Conservation (phyloP, 2,329 filamentous ascomycete species). For the Neofusicoccum umdonicola region DNA sequence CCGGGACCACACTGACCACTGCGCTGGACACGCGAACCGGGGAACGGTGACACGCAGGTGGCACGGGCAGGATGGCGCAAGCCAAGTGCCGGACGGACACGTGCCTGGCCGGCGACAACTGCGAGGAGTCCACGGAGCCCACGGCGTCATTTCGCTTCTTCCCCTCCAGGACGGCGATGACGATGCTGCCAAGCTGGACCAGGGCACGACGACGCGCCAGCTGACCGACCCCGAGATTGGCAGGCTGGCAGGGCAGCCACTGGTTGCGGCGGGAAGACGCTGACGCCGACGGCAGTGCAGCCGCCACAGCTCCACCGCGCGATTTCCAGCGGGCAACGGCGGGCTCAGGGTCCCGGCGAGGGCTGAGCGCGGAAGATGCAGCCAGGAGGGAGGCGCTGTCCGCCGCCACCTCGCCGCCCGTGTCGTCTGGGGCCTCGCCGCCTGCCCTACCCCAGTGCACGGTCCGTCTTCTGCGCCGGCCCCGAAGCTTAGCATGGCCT, state of each 20-base stretch:
- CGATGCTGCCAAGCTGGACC: too few species aligned
- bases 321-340: not conserved
- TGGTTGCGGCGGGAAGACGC: not conserved
- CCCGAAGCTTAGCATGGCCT: constrained; percentile 4
- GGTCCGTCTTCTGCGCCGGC: not conserved
- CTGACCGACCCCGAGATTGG: too few species aligned
- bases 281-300: not conserved
- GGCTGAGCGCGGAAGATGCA: too few species aligned
- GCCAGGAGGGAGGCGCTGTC: too few species aligned
- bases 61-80: not conserved
- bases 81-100: not conserved
- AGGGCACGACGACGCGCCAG: too few species aligned
- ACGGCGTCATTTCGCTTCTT: not conserved
- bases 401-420: too few species aligned
- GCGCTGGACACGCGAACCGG: too few species aligned
- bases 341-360: not conserved
- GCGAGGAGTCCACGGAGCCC: too few species aligned
- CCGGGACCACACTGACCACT: too few species aligned
- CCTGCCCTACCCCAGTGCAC: not conserved
- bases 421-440: not conserved
- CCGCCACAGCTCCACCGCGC: not conserved
- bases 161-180: too few species aligned
- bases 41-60: not conserved
- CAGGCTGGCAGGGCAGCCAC: not conserved
- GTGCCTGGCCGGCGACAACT: too few species aligned